These are phyloP conservation scores for Trichocladium uniseriatum DNA, from an alignment of 495 filamentous ascomycete genomes.

Conservation along the genomic window DNA sequence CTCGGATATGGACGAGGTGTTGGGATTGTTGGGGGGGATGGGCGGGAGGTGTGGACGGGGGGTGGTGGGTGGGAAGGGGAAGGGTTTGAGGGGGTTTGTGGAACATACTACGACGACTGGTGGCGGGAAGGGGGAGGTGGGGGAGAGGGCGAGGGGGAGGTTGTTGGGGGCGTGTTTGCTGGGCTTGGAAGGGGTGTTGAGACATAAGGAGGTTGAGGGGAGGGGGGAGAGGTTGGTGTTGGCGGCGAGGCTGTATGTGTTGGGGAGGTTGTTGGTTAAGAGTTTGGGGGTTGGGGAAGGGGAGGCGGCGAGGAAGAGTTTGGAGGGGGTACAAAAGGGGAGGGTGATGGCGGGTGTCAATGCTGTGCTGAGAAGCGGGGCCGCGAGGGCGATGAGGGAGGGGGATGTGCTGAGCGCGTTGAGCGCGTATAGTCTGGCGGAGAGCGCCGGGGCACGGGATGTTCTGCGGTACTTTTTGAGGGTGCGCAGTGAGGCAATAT, in stretches of 20 bases:
- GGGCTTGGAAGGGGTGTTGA: constrained; percentile 27
- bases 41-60: constrained; percentile 69
- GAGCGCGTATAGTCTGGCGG: constrained; percentile 73
- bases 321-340: constrained; percentile 46
- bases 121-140: constrained; percentile 10
- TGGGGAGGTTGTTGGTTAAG: constrained; percentile 50
- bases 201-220: constrained; percentile 22
- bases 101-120: neutral
- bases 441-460: constrained; percentile 72
- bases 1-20: constrained; percentile 60
- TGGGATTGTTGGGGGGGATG: constrained; percentile 58
- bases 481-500: constrained; percentile 58
- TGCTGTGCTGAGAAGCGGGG: constrained; percentile 47
- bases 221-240: constrained; percentile 48
- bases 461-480: constrained; percentile 73
- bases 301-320: constrained; percentile 53
- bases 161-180: constrained; percentile 36
- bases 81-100: constrained; percentile 53
- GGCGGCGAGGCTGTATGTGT: constrained; percentile 70
- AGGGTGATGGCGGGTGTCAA: constrained; percentile 59
- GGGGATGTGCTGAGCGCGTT: constrained; percentile 58
- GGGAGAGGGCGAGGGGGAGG: constrained; percentile 29
- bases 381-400: constrained; percentile 25
- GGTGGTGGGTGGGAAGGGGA: constrained; percentile 56
- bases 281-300: constrained; percentile 31